These are phyloP conservation scores for Penicillium psychrosexuale DNA, from an alignment of 2,329 filamentous ascomycete species.

Conservation along the genomic window DNA sequence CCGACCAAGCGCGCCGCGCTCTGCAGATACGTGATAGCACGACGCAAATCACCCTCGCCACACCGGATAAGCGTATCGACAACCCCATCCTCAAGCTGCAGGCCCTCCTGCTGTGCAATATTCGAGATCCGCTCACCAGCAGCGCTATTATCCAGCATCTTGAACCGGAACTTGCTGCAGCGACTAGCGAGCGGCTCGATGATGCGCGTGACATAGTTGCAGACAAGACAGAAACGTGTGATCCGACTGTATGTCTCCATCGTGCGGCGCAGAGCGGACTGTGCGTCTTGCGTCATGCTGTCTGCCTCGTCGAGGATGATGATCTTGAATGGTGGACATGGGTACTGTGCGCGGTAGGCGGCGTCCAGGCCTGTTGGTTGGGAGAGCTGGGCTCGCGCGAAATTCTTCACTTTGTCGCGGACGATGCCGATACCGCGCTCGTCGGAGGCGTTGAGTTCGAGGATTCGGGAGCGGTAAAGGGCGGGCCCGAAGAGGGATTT, in stretches of 20 bases:
- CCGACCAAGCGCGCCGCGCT: slow-evolving; percentile 87
- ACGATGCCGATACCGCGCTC: slow-evolving; percentile 97
- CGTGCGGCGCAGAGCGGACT: slow-evolving; percentile 84
- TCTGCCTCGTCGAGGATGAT: slow-evolving; percentile 98
- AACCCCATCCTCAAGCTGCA: slow-evolving; percentile 73
- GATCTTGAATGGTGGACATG: slow-evolving; percentile 97
- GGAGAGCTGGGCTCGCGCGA: slow-evolving; percentile 90
- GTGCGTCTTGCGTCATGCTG: slow-evolving; percentile 97
- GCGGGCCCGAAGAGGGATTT: slow-evolving; percentile 97
- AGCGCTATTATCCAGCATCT: slow-evolving; percentile 84
- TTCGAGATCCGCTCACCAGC: slow-evolving; percentile 74
- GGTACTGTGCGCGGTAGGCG: slow-evolving; percentile 66
- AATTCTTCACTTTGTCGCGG: slow-evolving; percentile 96
- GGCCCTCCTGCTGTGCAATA: slow-evolving; percentile 76
- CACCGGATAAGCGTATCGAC: slow-evolving; percentile 80
- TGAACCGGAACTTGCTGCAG: slow-evolving; percentile 97
- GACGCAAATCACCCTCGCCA: slow-evolving; percentile 89
- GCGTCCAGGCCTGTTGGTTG: slow-evolving; percentile 68
- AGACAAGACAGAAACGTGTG: slow-evolving; percentile 94
- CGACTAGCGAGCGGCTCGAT: slow-evolving; percentile 92
- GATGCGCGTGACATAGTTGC: slow-evolving; percentile 97
- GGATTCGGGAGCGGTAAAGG: slow-evolving; percentile 87
- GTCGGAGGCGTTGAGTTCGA: slow-evolving; percentile 98
- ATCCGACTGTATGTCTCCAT: slow-evolving; percentile 99
- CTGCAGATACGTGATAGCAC: slow-evolving; percentile 94